Evolutionary conservation across 495 filamentous ascomycete genomes (phyloP), one percentile per base, ranked within the genome.

Genomic region (Penicillium antarcticum): DNA sequence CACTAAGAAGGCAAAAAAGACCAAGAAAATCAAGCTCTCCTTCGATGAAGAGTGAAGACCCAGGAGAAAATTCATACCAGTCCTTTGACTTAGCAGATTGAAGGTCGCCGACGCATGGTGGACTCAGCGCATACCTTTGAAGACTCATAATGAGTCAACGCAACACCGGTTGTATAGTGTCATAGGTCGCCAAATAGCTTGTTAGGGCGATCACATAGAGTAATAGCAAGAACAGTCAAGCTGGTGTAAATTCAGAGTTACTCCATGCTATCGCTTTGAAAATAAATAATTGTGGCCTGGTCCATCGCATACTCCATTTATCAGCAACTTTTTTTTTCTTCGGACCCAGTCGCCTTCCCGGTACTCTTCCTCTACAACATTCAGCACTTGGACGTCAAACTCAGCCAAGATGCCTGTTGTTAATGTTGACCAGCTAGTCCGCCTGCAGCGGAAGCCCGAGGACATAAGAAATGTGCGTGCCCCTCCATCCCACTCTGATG

Each of bases 401-500:
- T 56, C 57, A 58, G 52, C 42, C 69, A 83, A 72, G 42, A 96
- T 96, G 91, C 91, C 91, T 52, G 84, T 96, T 44, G 88, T 96
- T 47, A 87, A 77, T 48, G 83, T 90, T 48, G 88, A 95, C 52
- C 89, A 95, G 74, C 80, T 96, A 45, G 86, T 91, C 57, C 79
- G 80, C 68, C 80, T 96, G 52, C 91, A 96, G 76, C 82, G 81
- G 66, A 86, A 89, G 58, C 81, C 89, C 42, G 85, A 94, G 51
- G 86, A 87, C 66, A 87, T 96, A 68, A 80, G 91, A 75, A 96
- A 96, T 81, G 91, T 92, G 78, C 66, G 76, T 65, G 47, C 60
- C 65, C 61, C 61, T 67, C 69, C 61, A 70, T 68, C 66, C 62
- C 56, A 66, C 61, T 58, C 13, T 23, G 17, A 41, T 41, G 60